Evolutionary conservation across 768 basidiomycete species (phyloP).

Genomic region (Calocera viscosa): DNA sequence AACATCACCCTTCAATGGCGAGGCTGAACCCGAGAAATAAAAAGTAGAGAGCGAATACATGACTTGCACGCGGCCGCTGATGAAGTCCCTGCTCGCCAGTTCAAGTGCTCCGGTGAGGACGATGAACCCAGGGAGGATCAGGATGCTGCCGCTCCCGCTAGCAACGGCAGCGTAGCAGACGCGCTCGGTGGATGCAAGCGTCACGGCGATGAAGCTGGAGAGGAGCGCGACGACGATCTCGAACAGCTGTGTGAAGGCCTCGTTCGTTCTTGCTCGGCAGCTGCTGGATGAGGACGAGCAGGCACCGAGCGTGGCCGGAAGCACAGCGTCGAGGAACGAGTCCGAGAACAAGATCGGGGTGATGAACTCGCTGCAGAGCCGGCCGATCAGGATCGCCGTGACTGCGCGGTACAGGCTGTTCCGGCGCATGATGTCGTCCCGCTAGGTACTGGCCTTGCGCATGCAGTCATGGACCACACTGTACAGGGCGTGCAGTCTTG

Average conservation of each 20-base stretch:
- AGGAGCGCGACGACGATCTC: conserved; percentile 72
- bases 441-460: conserved; percentile 52
- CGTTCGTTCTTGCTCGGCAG: conserved; percentile 58
- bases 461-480: conserved; percentile 68
- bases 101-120: conserved; percentile 65
- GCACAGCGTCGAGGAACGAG: conserved; percentile 62
- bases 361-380: conserved; percentile 63
- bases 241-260: conserved; percentile 71
- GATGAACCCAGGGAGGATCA: conserved; percentile 68
- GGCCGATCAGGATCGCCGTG: conserved; percentile 58
- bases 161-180: conserved; percentile 77
- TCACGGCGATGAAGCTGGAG: conserved; percentile 67
- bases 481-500: conserved; percentile 55
- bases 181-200: conserved; percentile 47
- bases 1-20: conserved; percentile 69
- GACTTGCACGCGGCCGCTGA: conserved; percentile 67
- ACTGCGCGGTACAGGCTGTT: conserved; percentile 46
- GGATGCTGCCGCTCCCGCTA: conserved; percentile 60
- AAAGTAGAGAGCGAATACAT: conserved; percentile 69
- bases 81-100: conserved; percentile 65
- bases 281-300: conserved; percentile 62
- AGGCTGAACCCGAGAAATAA: conserved; percentile 61
- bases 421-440: conserved; percentile 61
- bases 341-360: conserved; percentile 61
- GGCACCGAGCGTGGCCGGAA: conserved; percentile 62